A percentile compares a stretch with the other conserved stretches of the same genome.
These are phyloP conservation scores for Colletotrichum musae DNA, from an alignment of 2,329 filamentous ascomycete species.

Conservation along the genomic window DNA sequence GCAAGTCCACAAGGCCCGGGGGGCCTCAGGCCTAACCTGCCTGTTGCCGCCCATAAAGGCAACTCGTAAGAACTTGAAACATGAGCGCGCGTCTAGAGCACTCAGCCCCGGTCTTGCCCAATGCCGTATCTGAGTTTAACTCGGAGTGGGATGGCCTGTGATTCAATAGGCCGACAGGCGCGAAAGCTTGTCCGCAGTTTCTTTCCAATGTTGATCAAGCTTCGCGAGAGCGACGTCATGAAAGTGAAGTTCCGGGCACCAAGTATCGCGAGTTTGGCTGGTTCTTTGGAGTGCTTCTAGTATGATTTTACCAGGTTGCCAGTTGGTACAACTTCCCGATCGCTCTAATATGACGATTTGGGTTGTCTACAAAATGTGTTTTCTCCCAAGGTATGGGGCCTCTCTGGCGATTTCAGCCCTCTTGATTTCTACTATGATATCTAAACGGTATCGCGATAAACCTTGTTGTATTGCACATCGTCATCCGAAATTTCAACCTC, in stretches of 20 bases:
- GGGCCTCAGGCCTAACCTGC: not conserved
- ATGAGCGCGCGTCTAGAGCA: not conserved
- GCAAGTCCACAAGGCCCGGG: not conserved
- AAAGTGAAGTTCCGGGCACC: too few species aligned
- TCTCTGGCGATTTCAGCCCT: not conserved
- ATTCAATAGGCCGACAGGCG: too few species aligned
- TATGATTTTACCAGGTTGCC: too few species aligned
- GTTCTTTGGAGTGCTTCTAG: too few species aligned
- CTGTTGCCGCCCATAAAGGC: not conserved
- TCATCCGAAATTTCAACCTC: not conserved
- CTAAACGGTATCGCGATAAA: not conserved
- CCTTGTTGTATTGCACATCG: not conserved
- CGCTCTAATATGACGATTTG: too few species aligned
- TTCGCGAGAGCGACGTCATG: too few species aligned
- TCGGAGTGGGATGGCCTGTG: not conserved
- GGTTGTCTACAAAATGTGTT: too few species aligned
- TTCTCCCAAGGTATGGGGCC: too few species aligned
- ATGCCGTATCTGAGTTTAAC: not conserved
- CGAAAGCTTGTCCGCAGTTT: too few species aligned
- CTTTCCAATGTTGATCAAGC: too few species aligned
- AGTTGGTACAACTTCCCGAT: too few species aligned
- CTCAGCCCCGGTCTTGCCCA: not conserved
- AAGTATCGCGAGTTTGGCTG: too few species aligned
- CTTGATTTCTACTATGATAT: not conserved
- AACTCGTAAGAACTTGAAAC: not conserved